Conservation (phyloP, 2,329 filamentous ascomycete species). For the Trichoderma atroviride region DNA sequence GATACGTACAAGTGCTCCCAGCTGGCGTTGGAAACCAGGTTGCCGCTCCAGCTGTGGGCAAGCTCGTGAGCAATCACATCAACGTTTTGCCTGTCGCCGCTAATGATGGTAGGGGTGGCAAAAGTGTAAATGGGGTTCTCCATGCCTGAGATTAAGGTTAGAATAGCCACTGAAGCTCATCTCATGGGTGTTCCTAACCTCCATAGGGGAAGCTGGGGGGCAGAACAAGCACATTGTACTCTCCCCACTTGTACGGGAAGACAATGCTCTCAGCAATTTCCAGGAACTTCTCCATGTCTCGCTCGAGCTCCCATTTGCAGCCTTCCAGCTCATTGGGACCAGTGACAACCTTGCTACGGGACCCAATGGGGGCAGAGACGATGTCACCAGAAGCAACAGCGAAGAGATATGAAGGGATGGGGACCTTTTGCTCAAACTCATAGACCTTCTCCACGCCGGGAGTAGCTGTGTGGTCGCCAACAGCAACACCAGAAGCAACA, state of each 20-base stretch:
- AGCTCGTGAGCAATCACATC: slow-evolving; percentile 93
- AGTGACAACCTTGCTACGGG: slow-evolving; percentile 80
- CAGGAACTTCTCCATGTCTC: slow-evolving; percentile 90
- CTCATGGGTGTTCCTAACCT: slow-evolving; percentile 49
- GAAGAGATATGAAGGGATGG: slow-evolving; percentile 93
- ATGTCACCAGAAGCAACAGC: slow-evolving; percentile 89
- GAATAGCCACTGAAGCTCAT: not conserved
- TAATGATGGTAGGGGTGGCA: slow-evolving; percentile 91
- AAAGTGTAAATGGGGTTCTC: slow-evolving; percentile 96
- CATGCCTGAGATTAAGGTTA: slow-evolving; percentile 58
- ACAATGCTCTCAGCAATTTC: slow-evolving; percentile 79
- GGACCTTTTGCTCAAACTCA: slow-evolving; percentile 85
- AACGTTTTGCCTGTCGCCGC: slow-evolving; percentile 85
- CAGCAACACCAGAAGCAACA: slow-evolving; percentile 80
- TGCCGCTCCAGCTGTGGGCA: slow-evolving; percentile 82
- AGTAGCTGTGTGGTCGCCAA: slow-evolving; percentile 48
- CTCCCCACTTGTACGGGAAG: slow-evolving; percentile 89
- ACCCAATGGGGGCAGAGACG: slow-evolving; percentile 80
- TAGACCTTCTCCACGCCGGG: slow-evolving; percentile 66
- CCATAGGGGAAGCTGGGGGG: slow-evolving; percentile 90
- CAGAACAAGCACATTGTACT: slow-evolving; percentile 90
- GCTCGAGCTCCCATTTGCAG: slow-evolving; percentile 89
- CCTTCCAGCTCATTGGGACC: slow-evolving; percentile 83
- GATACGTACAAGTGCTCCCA: slow-evolving; percentile 75
- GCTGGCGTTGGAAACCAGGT: slow-evolving; percentile 75